phyloP scores from a whole-genome alignment of 2,329 filamentous ascomycete genomes.

The Nakataea oryzae region DNA sequence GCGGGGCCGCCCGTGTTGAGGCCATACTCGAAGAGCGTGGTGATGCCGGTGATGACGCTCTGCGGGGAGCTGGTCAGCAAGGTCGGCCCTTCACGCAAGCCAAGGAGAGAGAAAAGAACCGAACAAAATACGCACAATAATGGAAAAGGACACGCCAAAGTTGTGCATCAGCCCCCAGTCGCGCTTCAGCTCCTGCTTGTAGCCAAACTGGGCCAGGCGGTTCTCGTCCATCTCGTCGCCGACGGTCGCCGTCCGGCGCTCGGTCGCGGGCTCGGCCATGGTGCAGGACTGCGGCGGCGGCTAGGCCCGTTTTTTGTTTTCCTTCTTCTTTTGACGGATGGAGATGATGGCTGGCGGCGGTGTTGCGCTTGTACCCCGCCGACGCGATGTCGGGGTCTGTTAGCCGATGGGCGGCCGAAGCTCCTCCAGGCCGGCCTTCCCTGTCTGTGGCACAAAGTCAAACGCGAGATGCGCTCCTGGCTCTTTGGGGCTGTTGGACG shows the following conservation, averaged over 20 bases:
- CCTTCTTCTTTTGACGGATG: neutral
- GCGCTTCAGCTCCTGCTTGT: constrained; percentile 46
- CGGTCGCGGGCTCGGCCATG: constrained; percentile 12
- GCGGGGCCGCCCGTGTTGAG: constrained; percentile 42
- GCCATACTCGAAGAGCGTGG: constrained; percentile 47
- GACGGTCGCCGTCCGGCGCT: constrained; percentile 14
- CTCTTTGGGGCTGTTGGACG: neutral
- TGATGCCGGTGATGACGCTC: constrained; percentile 50
- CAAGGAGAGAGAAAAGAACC: neutral
- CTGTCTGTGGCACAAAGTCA: too few relatives aligned
- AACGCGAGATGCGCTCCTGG: too few relatives aligned
- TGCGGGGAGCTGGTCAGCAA: constrained; percentile 10
- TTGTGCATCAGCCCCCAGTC: constrained; percentile 50
- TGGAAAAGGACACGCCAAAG: constrained; percentile 51
- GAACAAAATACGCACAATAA: constrained; percentile 33
- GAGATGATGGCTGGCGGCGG: too few relatives aligned
- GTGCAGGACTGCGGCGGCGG: neutral
- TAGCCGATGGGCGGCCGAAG: too few relatives aligned
- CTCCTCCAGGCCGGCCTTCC: too few relatives aligned
- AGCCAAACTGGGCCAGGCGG: constrained; percentile 44
- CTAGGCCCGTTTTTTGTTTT: neutral
- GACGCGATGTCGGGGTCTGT: too few relatives aligned
- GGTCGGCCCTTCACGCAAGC: neutral
- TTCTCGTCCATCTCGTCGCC: constrained; percentile 32
- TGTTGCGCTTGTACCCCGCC: neutral